A percentile compares a stretch with the other conserved stretches of the same genome.
phyloP scores from a whole-genome alignment of 306 rosid genomes.

The Astragalus membranaceus region DNA sequence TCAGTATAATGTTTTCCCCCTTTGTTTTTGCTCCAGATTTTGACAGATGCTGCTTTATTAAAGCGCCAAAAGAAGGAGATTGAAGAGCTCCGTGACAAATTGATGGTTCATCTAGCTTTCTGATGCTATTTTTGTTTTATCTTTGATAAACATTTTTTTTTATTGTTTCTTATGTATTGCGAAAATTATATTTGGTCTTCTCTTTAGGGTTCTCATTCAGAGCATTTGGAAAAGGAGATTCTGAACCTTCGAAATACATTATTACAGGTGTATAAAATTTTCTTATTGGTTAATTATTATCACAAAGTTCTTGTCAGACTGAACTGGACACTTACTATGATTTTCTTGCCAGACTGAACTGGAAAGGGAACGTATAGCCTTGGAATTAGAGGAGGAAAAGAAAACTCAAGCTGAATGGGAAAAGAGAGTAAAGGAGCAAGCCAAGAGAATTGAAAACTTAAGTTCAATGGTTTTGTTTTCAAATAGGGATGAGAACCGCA shows the following conservation, averaged over 20 bases:
- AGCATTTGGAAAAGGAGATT: slow-evolving; percentile 72
- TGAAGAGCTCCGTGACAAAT: slow-evolving; percentile 86
- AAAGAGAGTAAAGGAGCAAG: slow-evolving; percentile 79
- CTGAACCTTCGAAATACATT: slow-evolving; percentile 82
- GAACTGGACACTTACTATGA: neutral
- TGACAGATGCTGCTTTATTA: slow-evolving; percentile 96
- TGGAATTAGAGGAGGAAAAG: slow-evolving; percentile 94
- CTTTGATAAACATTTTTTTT: neutral
- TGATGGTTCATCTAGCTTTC: slow-evolving; percentile 54
- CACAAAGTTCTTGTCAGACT: slow-evolving; percentile 15
- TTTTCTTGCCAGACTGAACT: slow-evolving; percentile 61
- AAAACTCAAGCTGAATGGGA: slow-evolving; percentile 89
- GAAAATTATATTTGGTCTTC: neutral
- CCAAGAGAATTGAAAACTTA: slow-evolving; percentile 81
- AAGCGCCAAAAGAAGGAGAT: slow-evolving; percentile 95
- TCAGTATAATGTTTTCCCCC: slow-evolving; percentile 9
- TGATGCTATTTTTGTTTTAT: neutral
- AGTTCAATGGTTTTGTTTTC: slow-evolving; percentile 92
- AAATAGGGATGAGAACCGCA: slow-evolving; percentile 70
- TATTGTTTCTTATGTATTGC: slow-evolving; percentile 4
- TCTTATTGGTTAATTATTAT: slow-evolving; percentile 12
- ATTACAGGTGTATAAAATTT: slow-evolving; percentile 52
- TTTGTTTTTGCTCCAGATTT: slow-evolving; percentile 48
- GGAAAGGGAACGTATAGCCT: slow-evolving; percentile 92
- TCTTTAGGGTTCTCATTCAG: slow-evolving; percentile 92